Evolutionary conservation across 495 filamentous ascomycete species (phyloP), one percentile per base, ranked within the genome.

Genomic region (Astrothelium macrocarpum): DNA sequence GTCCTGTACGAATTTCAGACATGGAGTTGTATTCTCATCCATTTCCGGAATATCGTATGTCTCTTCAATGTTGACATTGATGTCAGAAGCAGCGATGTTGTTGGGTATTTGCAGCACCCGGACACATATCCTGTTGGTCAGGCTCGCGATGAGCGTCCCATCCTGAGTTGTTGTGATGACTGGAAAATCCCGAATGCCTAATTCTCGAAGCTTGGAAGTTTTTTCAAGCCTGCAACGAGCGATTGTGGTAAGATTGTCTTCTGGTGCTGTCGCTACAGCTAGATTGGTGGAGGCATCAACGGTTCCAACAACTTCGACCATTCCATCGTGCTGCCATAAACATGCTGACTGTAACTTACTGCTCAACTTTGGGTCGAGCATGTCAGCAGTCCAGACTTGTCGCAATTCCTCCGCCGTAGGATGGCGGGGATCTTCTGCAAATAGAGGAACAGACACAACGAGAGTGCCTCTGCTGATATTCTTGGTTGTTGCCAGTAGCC

Each of bases 401-500:
- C 49, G 49, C 2, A 56, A 25, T 16, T 56, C 49, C 29, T 56
- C 49, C 25, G 49, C 49, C 26, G 49, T 56, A 25, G 49, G 49
- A 29, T 56, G 49, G 7, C 49, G 49, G 2, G 49, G 49, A 29
- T 56, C 49, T 29, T 56, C 49, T 2, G 49, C 49, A 29, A 28
- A 56, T 26, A 56, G 49, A 28, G 49, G 49, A 7, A 56, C 49
- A 2, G 49, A 56, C 12, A 56, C 49, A 9, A 56, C 49, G 29
- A 56, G 49, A 26, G 49, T 56, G 49, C 49, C 49, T 56, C 49
- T 56, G 25, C 25, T 56, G 25, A 56, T 56, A 16, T 56, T 56
- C 7, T 26, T 56, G 2, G 49, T 56, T 11, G 49, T 56, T 20
- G 49, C 49, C 25, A 56, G 25, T 10, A 56, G 25, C 49, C 49